Base-by-base conservation (phyloP, 2,329 filamentous ascomycete species). In the Alternaria sp. region DNA sequence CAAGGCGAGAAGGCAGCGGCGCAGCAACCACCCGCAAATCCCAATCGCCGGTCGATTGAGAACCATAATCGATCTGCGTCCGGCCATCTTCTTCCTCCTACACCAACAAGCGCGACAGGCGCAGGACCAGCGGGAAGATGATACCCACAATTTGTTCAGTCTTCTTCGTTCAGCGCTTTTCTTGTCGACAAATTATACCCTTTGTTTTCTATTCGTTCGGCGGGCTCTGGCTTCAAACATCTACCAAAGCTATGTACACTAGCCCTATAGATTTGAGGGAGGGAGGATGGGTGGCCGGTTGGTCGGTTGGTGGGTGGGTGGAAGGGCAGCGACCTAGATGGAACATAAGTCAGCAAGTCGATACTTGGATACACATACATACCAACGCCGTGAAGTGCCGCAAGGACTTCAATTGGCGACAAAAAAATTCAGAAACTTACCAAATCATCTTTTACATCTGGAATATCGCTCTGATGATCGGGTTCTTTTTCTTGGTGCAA, bases 1-100 rank as follows among this genome's bases (percentile, higher is more conserved):
- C 82, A 82, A 67, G 82, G 73, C 41, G 77, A 78, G 26, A 79
- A 82, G 74, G 75, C 73, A 26, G 63, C 72, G 54, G 66, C 68
- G 20, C 75, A 78, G 53, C 73, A 72, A 50, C 58, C 67, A 59
- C 70, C 69, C 23, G 55, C 69, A 14, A 69, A 66, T 12, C 71
- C 74, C 25, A 74, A 70, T 28, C 70, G 71, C 46, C 70, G 71
- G 53, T 67, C 75, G 30, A 77, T 78, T 54, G 75, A 78, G 49
- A 79, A 76, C 56, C 76, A 79, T 55, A 76, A 79, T 45, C 74
- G 78, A 57, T 79, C 78, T 8, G 69, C 72, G 15, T 78, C 76
- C 3, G 78, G 78, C 10, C 76, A 80, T 60, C 69, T 79, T 15
- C 60, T 78, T 60, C 77, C 77, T 20, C 77, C 77, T 8, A 72